These are phyloP conservation scores for Abortiporus biennis DNA, from an alignment of 1,284 basidiomycete species.

Conservation along the genomic window DNA sequence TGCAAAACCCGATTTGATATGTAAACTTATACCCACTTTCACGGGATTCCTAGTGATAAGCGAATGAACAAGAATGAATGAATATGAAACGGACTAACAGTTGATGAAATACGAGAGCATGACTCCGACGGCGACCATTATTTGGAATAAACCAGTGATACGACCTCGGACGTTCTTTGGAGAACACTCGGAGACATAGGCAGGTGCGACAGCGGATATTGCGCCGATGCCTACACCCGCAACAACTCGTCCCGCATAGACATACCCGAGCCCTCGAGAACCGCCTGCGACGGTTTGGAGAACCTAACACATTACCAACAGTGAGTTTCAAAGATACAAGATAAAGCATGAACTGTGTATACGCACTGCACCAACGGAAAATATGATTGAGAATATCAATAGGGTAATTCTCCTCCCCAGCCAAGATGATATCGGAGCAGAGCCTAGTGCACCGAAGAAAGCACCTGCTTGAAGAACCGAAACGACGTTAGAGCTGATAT, in stretches of 20 bases:
- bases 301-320: slow-evolving; percentile 26
- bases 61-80: not conserved
- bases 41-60: not conserved
- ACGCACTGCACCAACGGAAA: slow-evolving; percentile 61
- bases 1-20: slow-evolving; percentile 38
- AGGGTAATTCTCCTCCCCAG: slow-evolving; percentile 55
- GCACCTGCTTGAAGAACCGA: slow-evolving; percentile 77
- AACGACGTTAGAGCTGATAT: slow-evolving; percentile 60
- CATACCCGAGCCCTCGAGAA: slow-evolving; percentile 50
- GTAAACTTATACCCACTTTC: slow-evolving; percentile 54
- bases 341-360: slow-evolving; percentile 12
- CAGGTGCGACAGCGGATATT: slow-evolving; percentile 64
- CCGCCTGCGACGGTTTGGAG: slow-evolving; percentile 58
- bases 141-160: slow-evolving; percentile 75
- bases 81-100: slow-evolving; percentile 33
- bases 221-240: slow-evolving; percentile 65
- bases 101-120: slow-evolving; percentile 79
- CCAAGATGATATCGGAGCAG: slow-evolving; percentile 54
- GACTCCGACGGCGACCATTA: slow-evolving; percentile 72
- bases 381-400: slow-evolving; percentile 53
- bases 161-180: slow-evolving; percentile 72
- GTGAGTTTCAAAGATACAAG: not conserved
- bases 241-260: slow-evolving; percentile 74
- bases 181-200: slow-evolving; percentile 74
- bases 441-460: slow-evolving; percentile 72